Evolutionary conservation across 192 early-diverging fungal species (phyloP), one percentile per base, ranked within the genome.

Genomic region (Kickxella alabastrina): DNA sequence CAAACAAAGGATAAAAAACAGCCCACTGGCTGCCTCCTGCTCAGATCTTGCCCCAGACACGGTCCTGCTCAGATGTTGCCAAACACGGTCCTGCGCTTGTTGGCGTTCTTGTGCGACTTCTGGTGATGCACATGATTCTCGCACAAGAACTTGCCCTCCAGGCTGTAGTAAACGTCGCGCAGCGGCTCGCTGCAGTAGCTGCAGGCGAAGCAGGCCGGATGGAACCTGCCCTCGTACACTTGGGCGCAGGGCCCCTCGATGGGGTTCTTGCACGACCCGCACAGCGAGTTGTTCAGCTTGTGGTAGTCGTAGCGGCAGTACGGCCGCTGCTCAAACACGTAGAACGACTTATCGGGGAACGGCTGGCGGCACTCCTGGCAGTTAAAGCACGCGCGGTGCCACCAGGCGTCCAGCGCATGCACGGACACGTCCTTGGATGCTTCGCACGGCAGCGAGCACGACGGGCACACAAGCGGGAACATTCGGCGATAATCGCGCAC

Each of bases 171-270:
- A 19, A 80, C 67, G 43, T 78, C 75, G 25, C 70, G 62, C 57
- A 78, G 54, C n/a, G 70, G 49, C 23, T 58, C 59, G 7, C 39
- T 44, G 40, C 69, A 78, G 24, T 59, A 53, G 25, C 62, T 55
- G 49, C 93, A 96, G 10, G 73, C 78, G 80, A 92, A 96, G 70
- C 92, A 93, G 19, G 57, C 64, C 6, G 91, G 91, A 62, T 96
- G 93, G 81, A 88, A 95, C 43, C 89, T 67, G 24, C 83, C 83
- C 72, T 95, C 91, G 32, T 79, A 70, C 12, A 92, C 87, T 52
- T 92, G 87, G 15, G 89, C 92, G 78, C 92, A 95, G 1, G 88
- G 84, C 12, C 92, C 91, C 66, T 95, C 88, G 40, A 95, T 95
- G 10, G 90, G 90, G 17, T 89, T 67, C 25, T 76, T 72, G 57